phyloP scores from a whole-genome alignment of 2,329 filamentous ascomycete genomes.

The Clarireedia hainanense region DNA sequence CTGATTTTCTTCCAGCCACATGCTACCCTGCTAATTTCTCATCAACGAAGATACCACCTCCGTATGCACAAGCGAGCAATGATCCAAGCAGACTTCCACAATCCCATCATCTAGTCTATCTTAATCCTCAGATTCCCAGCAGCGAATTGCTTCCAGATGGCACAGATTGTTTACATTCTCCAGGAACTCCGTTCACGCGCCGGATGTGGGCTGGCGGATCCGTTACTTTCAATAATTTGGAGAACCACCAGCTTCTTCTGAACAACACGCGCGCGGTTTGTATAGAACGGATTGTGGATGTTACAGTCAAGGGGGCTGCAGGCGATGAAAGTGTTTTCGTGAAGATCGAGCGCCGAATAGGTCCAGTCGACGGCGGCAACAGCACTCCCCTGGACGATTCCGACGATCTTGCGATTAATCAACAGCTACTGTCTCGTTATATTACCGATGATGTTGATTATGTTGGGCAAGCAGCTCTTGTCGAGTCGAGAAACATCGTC shows the following conservation, averaged over 20 bases:
- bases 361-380: conserved; percentile 21
- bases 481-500: conserved; percentile 54
- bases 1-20: conserved; percentile 42
- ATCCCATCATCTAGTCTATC: conserved; percentile 81
- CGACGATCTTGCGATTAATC: neutral
- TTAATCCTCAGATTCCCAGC: conserved; percentile 60
- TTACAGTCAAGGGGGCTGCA: conserved; percentile 25
- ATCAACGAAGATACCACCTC: conserved; percentile 15
- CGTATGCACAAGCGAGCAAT: neutral
- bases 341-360: conserved; percentile 23
- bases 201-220: conserved; percentile 87
- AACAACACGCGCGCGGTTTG: conserved; percentile 34
- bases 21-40: conserved; percentile 19
- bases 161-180: conserved; percentile 72
- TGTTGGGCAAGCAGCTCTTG: conserved; percentile 29
- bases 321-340: conserved; percentile 28
- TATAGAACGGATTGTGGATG: conserved; percentile 39
- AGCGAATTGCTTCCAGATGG: conserved; percentile 68
- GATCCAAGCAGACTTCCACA: conserved; percentile 35
- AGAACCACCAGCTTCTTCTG: conserved; percentile 20
- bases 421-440: neutral
- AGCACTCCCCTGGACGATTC: neutral
- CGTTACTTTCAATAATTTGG: conserved; percentile 43
- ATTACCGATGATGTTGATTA: neutral
- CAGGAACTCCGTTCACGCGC: conserved; percentile 61